Evolutionary conservation across 768 basidiomycete genomes (phyloP).

Genomic region (Boletus pseudopeckii): DNA sequence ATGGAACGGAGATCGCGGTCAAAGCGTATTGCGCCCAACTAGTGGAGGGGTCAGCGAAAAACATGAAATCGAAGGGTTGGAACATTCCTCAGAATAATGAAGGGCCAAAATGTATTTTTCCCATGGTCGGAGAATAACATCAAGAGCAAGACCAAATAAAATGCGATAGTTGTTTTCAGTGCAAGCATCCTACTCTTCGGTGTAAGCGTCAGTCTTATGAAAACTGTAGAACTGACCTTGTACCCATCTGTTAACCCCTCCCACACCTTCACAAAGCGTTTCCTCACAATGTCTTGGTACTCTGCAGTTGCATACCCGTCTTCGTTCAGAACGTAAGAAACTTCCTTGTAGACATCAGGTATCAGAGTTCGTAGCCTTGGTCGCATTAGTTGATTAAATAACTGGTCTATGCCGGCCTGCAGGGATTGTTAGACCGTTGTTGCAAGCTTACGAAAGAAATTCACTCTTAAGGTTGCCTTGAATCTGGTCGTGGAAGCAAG

Average conservation of each 20-base stretch:
- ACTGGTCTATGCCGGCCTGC: conserved; percentile 83
- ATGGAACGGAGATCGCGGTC: conserved; percentile 89
- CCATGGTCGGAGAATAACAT: conserved; percentile 91
- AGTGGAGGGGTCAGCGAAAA: conserved; percentile 5
- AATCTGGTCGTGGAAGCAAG: conserved; percentile 60
- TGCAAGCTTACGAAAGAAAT: conserved; percentile 12
- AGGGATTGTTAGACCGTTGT: conserved; percentile 2
- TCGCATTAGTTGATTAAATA: conserved; percentile 92
- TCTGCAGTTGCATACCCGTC: conserved; percentile 81
- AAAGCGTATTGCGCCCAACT: conserved; percentile 96
- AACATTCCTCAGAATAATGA: conserved; percentile 80
- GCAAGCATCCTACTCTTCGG: conserved; percentile 62
- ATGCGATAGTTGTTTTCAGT: conserved; percentile 85
- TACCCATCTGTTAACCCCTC: conserved; percentile 83
- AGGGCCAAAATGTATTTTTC: conserved; percentile 81
- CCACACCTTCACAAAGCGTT: conserved; percentile 89
- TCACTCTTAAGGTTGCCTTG: conserved; percentile 69
- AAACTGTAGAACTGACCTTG: conserved; percentile 48
- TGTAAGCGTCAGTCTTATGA: background rate
- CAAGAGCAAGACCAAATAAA: conserved; percentile 82
- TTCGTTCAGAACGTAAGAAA: conserved; percentile 86
- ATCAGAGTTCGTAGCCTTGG: conserved; percentile 83
- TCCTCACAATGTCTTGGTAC: conserved; percentile 80
- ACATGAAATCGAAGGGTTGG: background rate
- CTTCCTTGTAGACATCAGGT: conserved; percentile 85